These are phyloP conservation scores for Sugiyamaella neomexicana DNA, from an alignment of 1,139 yeast species.

Conservation along the genomic window DNA sequence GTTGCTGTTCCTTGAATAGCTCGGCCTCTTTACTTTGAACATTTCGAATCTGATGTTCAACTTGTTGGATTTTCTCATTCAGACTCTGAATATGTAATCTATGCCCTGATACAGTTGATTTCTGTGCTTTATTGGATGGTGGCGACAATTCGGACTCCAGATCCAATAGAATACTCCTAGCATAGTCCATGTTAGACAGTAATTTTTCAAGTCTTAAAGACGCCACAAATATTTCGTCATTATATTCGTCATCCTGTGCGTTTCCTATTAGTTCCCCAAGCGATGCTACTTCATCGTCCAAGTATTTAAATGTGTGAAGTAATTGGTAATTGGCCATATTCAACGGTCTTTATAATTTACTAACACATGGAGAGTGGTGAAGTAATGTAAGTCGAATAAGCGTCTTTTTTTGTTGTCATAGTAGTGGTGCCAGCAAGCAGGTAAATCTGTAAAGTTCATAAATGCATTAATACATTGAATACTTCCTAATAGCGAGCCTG, in stretches of 20 bases:
- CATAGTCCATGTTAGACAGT: slow-evolving; percentile 30
- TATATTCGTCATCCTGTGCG: slow-evolving; percentile 13
- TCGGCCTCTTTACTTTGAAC: slow-evolving; percentile 23
- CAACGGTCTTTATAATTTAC: background rate
- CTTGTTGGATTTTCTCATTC: slow-evolving; percentile 27
- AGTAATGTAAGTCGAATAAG: too few species aligned
- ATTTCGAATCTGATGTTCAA: slow-evolving; percentile 25
- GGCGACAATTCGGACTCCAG: slow-evolving; percentile 23
- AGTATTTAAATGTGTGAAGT: slow-evolving; percentile 16
- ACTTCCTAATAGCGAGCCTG: too few species aligned
- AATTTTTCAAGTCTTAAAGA: slow-evolving; percentile 30
- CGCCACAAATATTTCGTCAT: slow-evolving; percentile 28
- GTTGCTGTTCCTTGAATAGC: slow-evolving; percentile 16
- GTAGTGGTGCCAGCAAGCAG: too few species aligned
- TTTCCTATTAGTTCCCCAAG: slow-evolving; percentile 12
- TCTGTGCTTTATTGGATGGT: background rate
- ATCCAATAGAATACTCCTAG: slow-evolving; percentile 29
- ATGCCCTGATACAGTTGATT: slow-evolving; percentile 8
- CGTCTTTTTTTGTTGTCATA: too few species aligned
- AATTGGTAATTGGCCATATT: slow-evolving; percentile 9
- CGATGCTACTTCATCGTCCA: slow-evolving; percentile 16
- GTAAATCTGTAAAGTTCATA: too few species aligned
- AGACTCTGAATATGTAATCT: slow-evolving; percentile 25
- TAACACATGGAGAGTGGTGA: too few species aligned
- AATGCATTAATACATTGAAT: too few species aligned